These are phyloP conservation scores for Neoboletus magnificus DNA, from an alignment of 768 basidiomycete genomes.

Conservation along the genomic window DNA sequence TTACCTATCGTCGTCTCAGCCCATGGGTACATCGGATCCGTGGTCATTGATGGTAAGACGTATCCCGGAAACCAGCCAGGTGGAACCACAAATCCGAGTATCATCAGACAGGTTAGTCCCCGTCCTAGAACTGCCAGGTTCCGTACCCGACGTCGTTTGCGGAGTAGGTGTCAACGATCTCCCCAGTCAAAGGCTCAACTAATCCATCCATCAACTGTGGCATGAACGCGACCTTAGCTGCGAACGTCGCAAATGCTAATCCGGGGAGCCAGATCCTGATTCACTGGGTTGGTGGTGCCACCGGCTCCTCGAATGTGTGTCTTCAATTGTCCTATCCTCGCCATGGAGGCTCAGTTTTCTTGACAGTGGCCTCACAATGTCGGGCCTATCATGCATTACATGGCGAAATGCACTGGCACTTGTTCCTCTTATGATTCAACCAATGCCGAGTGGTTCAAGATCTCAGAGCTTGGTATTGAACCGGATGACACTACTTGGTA, in stretches of 20 bases:
- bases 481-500: slow-evolving; percentile 41
- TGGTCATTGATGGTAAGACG: slow-evolving; percentile 27
- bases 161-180: slow-evolving; percentile 33
- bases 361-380: slow-evolving; percentile 51
- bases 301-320: slow-evolving; percentile 35
- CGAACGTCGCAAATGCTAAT: slow-evolving; percentile 50
- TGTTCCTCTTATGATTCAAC: slow-evolving; percentile 60
- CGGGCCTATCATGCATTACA: slow-evolving; percentile 72
- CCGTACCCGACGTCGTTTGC: neutral
- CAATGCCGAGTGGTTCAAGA: slow-evolving; percentile 72
- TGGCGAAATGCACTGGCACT: slow-evolving; percentile 55
- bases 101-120: slow-evolving; percentile 41
- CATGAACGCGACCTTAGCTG: slow-evolving; percentile 45
- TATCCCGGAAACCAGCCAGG: slow-evolving; percentile 33
- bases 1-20: slow-evolving; percentile 25
- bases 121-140: neutral
- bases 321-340: neutral
- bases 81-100: slow-evolving; percentile 32
- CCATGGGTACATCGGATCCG: slow-evolving; percentile 31
- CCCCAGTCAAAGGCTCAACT: slow-evolving; percentile 52
- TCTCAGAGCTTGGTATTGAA: slow-evolving; percentile 48
- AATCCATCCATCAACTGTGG: slow-evolving; percentile 64
- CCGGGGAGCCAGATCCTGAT: slow-evolving; percentile 55
- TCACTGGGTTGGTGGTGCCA: slow-evolving; percentile 49
- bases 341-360: neutral